Evolutionary conservation across 495 filamentous ascomycete genomes (phyloP).

Genomic region (Ramalina intermedia): DNA sequence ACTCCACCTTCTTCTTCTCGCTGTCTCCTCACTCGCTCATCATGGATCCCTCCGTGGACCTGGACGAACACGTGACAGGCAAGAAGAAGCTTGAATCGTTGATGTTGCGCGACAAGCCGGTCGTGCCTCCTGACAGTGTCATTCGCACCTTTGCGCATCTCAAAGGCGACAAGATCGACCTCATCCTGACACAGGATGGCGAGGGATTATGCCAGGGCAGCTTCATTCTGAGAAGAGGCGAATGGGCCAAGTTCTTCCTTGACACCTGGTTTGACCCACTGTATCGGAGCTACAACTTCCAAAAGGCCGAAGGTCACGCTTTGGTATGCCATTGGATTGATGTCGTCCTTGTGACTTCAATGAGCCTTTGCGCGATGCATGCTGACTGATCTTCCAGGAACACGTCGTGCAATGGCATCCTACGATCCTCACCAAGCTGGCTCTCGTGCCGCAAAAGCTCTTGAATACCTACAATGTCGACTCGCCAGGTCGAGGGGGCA

Average conservation of each 20-base stretch:
- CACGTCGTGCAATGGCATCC: conserved; percentile 97
- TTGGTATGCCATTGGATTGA: conserved; percentile 42
- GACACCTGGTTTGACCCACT: conserved; percentile 95
- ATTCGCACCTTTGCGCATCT: conserved; percentile 88
- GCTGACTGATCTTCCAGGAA: conserved; percentile 36
- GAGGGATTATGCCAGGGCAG: conserved; percentile 65
- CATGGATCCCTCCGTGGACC: conserved; percentile 64
- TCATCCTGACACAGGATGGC: conserved; percentile 73
- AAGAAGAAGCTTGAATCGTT: conserved; percentile 51
- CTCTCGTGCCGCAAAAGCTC: conserved; percentile 65
- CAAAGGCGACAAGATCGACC: conserved; percentile 57
- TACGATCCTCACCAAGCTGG: conserved; percentile 82
- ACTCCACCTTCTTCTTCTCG: conserved; percentile 68
- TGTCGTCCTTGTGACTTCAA: not conserved
- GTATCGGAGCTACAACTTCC: conserved; percentile 86
- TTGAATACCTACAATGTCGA: conserved; percentile 63
- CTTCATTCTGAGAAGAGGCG: conserved; percentile 67
- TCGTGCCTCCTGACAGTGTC: conserved; percentile 90
- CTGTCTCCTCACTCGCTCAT: conserved; percentile 73
- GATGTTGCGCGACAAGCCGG: conserved; percentile 71
- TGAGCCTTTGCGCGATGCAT: not conserved
- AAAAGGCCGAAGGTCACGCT: conserved; percentile 84
- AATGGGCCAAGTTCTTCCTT: conserved; percentile 84
- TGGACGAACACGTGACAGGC: conserved; percentile 58
- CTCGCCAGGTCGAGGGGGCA: conserved; percentile 27